Conservation (phyloP, 306 rosid species). For the Cyamopsis tetragonoloba region DNA sequence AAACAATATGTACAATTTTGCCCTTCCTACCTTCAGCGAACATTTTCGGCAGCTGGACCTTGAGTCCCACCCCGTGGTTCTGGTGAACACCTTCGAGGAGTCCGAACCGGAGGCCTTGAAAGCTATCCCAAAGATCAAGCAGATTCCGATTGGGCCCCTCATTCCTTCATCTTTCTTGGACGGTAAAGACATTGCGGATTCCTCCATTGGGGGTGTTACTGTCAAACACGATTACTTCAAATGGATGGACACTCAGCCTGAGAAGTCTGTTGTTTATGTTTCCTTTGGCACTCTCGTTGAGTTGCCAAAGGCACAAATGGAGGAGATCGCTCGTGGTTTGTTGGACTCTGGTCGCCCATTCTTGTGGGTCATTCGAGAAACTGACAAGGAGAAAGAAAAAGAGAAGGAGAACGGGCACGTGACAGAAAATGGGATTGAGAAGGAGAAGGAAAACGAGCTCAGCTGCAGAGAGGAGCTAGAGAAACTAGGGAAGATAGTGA, state of each 20-base stretch:
- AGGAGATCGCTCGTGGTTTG: conserved; percentile 54
- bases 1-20: neutral
- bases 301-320: conserved; percentile 41
- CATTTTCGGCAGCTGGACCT: conserved; percentile 23
- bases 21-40: conserved; percentile 20
- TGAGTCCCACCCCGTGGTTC: conserved; percentile 16
- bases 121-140: neutral
- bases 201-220: conserved; percentile 40
- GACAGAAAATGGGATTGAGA: neutral
- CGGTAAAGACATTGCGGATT: conserved; percentile 29
- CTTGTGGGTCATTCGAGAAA: conserved; percentile 52
- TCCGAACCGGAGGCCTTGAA: conserved; percentile 35
- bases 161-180: conserved; percentile 46
- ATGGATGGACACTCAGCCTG: conserved; percentile 52
- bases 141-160: conserved; percentile 58
- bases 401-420: neutral
- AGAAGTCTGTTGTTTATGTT: conserved; percentile 45
- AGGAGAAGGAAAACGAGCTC: neutral
- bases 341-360: conserved; percentile 39
- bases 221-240: conserved; percentile 25
- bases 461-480: conserved; percentile 32
- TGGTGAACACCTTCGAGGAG: conserved; percentile 42
- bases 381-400: neutral
- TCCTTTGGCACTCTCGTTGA: conserved; percentile 54
- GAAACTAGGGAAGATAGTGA: conserved; percentile 39